Base-by-base conservation (phyloP, 495 filamentous ascomycete species). In the Amniculicola lignicola region DNA sequence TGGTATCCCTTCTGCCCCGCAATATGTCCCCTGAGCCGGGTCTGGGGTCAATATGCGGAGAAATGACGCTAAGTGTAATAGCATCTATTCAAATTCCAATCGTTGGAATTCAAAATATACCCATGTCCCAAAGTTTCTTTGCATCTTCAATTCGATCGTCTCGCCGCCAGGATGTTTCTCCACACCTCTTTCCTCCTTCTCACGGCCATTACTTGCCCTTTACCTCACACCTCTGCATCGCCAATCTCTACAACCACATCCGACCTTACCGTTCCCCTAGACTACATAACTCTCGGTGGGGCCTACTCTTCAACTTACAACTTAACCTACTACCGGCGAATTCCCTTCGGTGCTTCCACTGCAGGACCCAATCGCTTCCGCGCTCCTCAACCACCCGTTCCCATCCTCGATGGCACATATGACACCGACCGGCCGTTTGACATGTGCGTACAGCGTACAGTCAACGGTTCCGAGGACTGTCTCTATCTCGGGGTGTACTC, bases 391-490 rank as follows among this genome's bases (percentile, higher is more conserved):
- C 74, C 77, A 0, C 81, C 82, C 15, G 28, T 68, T 3, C 61
- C 66, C 3, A 72, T 77, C 28, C 69, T 68, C 12, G 68, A 73
- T 55, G 76, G 74, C 46, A 65, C 71, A 19, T 84, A 83, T 51
- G 67, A 85, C 65, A 77, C 81, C n/a, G 71, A 76, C 56, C 75
- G 80, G 47, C 29, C 70, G 40, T 83, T 80, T 49, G 75, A 81
- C 51, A 77, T 80, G 73, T 83, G 79, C 51, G 76, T 78, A 7
- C 79, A 84, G 63, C 68, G 76, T 55, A 77, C 75, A 2, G 72
- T 72, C 16, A 86, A 82, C 41, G 82, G 82, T 1, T 75, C 75
- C 12, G 82, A 85, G 66, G 81, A 85, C 58, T 84, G 81, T 63
- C 67, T 84, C 3, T 84, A 83, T 47, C 69, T 85, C 2, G 77